Evolutionary conservation across 257 asterid species (phyloP), one percentile per base, ranked within the genome.

Genomic region (Nicotiana noctiflora): DNA sequence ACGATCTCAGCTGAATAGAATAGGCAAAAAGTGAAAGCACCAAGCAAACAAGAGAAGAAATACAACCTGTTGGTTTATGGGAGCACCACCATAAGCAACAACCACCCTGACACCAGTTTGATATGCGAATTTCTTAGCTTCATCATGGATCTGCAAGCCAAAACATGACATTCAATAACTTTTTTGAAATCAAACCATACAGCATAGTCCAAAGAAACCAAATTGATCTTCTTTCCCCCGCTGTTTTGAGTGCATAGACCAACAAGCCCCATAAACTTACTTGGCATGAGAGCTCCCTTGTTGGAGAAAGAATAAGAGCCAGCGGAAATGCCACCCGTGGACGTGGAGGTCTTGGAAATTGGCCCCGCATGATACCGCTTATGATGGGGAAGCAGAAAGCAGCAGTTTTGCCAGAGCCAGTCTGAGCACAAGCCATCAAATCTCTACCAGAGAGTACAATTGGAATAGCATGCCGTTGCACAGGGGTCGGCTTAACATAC

Each of bases 91-190:
- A 83, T 92, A 92, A 82, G 94, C 92, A 82, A 92, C 97, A 61
- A 89, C 97, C 82, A 89, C 94, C 88, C 87, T 87, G 46, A 92
- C 98, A 25, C 98, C 98, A 78, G 97, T 94, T 86, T 91, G 95
- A 85, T 94, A 92, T 5, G 97, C 88, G 87, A 92, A 92, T 80
- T 92, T 92, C 84, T 84, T 85, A 81, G 93, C 97, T 88, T 92
- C 97, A 84, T 92, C 93, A 21, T 92, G 94, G 83, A 90, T 90
- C 97, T 92, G 83, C 78, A 86, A 46, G 60, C 44, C 75, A 84
- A 76, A 79, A 83, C 31, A 79, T 62, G 62, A 21, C 55, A 63
- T 46, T 72, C 25, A 18, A 76, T 25, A 51, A 61, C 6, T 27
- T 40, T 68, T 40, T 37, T 44, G 57, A 68, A 68, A 68, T 5